Percentiles rank a stretch among this genome's conserved stretches.
phyloP scores from a whole-genome alignment of 148 eudicot species.

The Vaccinium corymbosum region DNA sequence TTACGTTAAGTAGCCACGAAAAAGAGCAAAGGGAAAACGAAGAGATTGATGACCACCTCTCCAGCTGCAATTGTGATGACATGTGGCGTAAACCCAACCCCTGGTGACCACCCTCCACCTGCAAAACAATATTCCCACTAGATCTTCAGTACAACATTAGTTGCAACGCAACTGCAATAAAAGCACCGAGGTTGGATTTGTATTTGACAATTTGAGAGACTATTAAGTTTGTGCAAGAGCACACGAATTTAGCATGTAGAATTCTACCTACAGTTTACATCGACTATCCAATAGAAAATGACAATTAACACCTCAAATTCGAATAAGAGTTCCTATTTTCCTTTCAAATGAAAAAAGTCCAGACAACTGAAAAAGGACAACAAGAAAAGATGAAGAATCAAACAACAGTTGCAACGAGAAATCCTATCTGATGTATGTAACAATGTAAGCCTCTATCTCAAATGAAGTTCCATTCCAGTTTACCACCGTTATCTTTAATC shows the following conservation, averaged over 20 bases:
- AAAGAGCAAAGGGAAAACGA: not conserved
- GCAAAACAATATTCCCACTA: slow-evolving; percentile 22
- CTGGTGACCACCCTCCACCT: slow-evolving; percentile 41
- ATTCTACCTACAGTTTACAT: not conserved
- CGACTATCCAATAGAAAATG: slow-evolving; percentile 11
- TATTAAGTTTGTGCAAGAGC: not conserved
- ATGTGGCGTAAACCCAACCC: slow-evolving; percentile 69
- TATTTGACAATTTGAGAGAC: not conserved
- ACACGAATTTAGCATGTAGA: not conserved
- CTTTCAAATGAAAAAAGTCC: not conserved
- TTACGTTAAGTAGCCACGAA: not conserved
- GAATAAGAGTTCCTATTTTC: not conserved
- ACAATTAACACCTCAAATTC: slow-evolving; percentile 18
- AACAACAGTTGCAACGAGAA: not conserved
- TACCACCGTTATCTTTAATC: not conserved
- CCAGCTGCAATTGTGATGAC: slow-evolving; percentile 74
- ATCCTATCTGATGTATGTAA: not conserved
- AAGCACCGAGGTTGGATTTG: not conserved
- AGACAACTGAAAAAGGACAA: not conserved
- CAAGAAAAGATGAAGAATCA: not conserved
- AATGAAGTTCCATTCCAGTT: slow-evolving; percentile 1
- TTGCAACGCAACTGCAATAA: not conserved
- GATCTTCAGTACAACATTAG: not conserved
- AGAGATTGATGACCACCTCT: slow-evolving; percentile 41
- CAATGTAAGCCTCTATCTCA: not conserved